phyloP scores from a whole-genome alignment of 345 rosid species.

The Lepidium sativum region DNA sequence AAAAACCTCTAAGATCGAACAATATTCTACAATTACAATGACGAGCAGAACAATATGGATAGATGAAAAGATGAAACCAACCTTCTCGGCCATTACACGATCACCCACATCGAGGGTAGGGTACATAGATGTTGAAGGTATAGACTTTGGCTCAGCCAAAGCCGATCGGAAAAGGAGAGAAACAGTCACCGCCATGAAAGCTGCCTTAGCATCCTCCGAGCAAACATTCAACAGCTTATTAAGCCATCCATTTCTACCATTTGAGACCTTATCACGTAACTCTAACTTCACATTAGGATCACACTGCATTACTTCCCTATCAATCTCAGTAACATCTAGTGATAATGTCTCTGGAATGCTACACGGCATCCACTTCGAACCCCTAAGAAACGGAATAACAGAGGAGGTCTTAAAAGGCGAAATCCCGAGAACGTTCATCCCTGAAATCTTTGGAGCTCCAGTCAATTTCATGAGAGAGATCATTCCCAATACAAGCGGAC shows the following conservation, averaged over 20 bases:
- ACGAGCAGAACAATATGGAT: not conserved
- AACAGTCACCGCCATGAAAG: conserved; percentile 72
- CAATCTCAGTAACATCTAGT: conserved; percentile 34
- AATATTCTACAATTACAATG: not conserved
- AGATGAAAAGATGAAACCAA: not conserved
- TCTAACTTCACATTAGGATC: conserved; percentile 23
- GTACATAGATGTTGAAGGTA: conserved; percentile 72
- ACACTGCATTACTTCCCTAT: conserved; percentile 35
- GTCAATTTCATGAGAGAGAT: conserved; percentile 50
- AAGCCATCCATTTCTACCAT: conserved; percentile 44
- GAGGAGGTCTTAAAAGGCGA: conserved; percentile 51
- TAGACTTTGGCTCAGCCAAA: conserved; percentile 81
- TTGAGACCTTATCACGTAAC: conserved; percentile 28
- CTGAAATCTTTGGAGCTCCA: conserved; percentile 26
- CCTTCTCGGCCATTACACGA: conserved; percentile 89
- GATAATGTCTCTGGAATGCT: conserved; percentile 34
- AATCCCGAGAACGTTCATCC: conserved; percentile 36
- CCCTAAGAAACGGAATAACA: conserved; percentile 58
- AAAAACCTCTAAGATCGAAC: not conserved
- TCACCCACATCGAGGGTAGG: conserved; percentile 88
- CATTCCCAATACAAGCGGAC: conserved; percentile 43
- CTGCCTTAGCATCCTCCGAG: conserved; percentile 86
- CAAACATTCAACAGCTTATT: conserved; percentile 43
- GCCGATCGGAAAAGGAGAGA: conserved; percentile 63
- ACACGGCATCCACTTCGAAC: conserved; percentile 69